Evolutionary conservation across 1,139 yeast genomes (phyloP), one percentile per base, ranked within the genome.

Genomic region (Debaryomyces psychrophilus): DNA sequence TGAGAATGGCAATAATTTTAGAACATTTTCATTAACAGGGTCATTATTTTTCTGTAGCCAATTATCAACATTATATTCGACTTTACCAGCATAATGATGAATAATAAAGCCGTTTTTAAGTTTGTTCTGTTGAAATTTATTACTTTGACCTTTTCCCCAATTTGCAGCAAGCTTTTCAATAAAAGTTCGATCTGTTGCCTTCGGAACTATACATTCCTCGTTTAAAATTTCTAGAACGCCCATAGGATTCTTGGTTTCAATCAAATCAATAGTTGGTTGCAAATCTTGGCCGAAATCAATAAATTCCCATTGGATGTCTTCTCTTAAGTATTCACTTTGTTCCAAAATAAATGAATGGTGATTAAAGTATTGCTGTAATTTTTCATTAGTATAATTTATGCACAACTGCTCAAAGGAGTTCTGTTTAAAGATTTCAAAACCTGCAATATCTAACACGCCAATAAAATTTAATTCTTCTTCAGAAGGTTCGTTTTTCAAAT

Each of bases 291-390:
- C 99, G 67, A 90, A 95, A 64, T 95, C 99, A 43, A 92, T 87
- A 55, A 88, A 95, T 57, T 90, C 87, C 99, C 99, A 95, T 54
- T 89, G 92, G 48, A 95, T 93, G 54, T 90, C 89, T 68, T 95
- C 99, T 47, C 90, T 81, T 50, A 92, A 71, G 60, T 95, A 95
- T 67, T 95, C 99, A 61, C 92, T 92, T 67, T 95, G 99, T 65
- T 95, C 99, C 36, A 95, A 76, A 11, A 92, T 95, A 70, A 95
- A 95, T 81, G 95, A 92, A 65, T 93, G 98, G 64, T 95, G 99
- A 62, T 95, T 95, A 77, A 95, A 95, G 61, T 90, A 93, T 64
- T 95, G 99, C 66, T 95, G 99, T 39, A 95, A 74, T 61, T 89
- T 90, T 67, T 95, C 99, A 65, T 95, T 95, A 42, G 99, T 93